phyloP scores from a whole-genome alignment of 805 yeast genomes.

The Candida cerambycidarum region DNA sequence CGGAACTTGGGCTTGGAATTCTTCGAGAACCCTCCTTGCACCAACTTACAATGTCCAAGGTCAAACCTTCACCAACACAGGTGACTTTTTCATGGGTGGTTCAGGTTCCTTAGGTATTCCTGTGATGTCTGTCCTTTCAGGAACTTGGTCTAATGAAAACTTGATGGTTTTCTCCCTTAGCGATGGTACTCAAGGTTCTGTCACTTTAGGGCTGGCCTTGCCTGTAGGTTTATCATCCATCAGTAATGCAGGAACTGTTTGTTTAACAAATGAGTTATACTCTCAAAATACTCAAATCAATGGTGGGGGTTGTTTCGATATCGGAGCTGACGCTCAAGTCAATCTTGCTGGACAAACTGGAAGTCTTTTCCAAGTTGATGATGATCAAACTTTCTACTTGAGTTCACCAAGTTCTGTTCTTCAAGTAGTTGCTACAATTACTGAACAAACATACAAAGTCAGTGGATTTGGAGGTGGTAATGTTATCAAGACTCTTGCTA shows the following conservation, averaged over 20 bases:
- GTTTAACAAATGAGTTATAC: slow-evolving; percentile 22
- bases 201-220: slow-evolving; percentile 13
- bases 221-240: slow-evolving; percentile 15
- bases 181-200: slow-evolving; percentile 12
- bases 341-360: slow-evolving; percentile 10
- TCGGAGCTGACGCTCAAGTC: slow-evolving; percentile 14
- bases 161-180: slow-evolving; percentile 14
- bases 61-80: slow-evolving; percentile 17
- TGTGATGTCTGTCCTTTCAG: slow-evolving; percentile 14
- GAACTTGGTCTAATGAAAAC: slow-evolving; percentile 15
- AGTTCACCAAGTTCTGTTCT: slow-evolving; percentile 18
- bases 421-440: slow-evolving; percentile 14
- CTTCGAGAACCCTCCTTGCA: slow-evolving; percentile 14
- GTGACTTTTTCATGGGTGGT: slow-evolving; percentile 18
- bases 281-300: slow-evolving; percentile 16
- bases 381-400: slow-evolving; percentile 20
- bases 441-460: slow-evolving; percentile 16
- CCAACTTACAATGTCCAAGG: slow-evolving; percentile 15
- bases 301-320: slow-evolving; percentile 23
- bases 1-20: slow-evolving; percentile 22
- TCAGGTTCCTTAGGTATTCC: slow-evolving; percentile 14
- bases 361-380: slow-evolving; percentile 5
- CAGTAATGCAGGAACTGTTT: slow-evolving; percentile 23
- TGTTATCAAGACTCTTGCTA: slow-evolving; percentile 11
- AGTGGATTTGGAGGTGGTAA: slow-evolving; percentile 24